Base-by-base conservation (phyloP, 2,329 filamentous ascomycete genomes). In the Cladosporium oxysporum region DNA sequence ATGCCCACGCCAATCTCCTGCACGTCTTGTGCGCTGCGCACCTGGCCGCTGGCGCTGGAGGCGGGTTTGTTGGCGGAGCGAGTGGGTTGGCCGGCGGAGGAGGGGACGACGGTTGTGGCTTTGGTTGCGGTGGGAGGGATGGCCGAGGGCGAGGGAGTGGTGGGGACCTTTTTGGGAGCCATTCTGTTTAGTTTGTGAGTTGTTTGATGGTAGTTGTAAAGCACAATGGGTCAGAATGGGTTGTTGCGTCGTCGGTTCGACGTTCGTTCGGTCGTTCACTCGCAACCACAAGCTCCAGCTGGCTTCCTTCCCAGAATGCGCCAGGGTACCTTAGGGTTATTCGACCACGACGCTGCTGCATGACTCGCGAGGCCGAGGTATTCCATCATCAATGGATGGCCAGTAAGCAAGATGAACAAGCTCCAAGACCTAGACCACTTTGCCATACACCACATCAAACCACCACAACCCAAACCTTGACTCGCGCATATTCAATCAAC, bases 1-100 rank as follows among this genome's bases (percentile, higher is more conserved):
- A 97, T 84, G 75, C 88, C 88, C 65, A 84, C 73, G 52, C 89
- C 82, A 70, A 96, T 91, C 73, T 89, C 83, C 75, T 81, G 78
- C 50, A 80, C 76, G 65, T 79, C 77, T 69, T 77, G 71, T 16
- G 73, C 63, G 67, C 72, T 74, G 28, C 66, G 29, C 18, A 62
- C 49, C 5, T 69, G 66, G 60, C 68, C 47, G 26, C 57, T 29
- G 10, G 67, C 58, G 29, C 66, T 66, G 23, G 67, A 65, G 3
- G 67, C 65, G 23, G 67, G 59, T 18, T 66, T 67, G 52, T 68
- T 68, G 26, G 65, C 57, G 26, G 69, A 66, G 68, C 71, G 72
- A 37, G 67, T 70, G 18, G 74, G 71, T 58, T 67, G 65, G 29
- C 71, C 69, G 7, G 70, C 64, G 58, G 72, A 69, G 35, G 67